Evolutionary conservation across 176 grass and related monocot genomes (phyloP).

Genomic region (Ampelocalamus luodianensis): DNA sequence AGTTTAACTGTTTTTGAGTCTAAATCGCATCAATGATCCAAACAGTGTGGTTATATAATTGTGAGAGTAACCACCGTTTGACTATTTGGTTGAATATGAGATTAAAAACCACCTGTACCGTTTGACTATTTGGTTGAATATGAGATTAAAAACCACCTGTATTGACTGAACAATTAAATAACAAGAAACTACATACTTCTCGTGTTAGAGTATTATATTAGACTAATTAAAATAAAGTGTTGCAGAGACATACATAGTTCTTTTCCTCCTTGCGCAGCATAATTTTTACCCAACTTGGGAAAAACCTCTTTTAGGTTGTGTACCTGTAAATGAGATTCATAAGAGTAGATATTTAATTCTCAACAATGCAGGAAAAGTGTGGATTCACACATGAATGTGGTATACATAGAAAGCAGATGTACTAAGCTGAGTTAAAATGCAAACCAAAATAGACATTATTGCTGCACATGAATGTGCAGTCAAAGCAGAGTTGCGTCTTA

Average conservation of each 20-base stretch:
- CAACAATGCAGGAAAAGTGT: slow-evolving; percentile 1
- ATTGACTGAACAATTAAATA: slow-evolving; percentile 9
- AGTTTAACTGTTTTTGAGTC: neutral
- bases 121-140: slow-evolving; percentile 1
- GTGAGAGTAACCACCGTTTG: neutral
- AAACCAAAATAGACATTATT: slow-evolving; percentile 7
- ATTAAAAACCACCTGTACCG: neutral
- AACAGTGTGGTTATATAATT: slow-evolving; percentile 15
- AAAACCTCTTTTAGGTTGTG: slow-evolving; percentile 77
- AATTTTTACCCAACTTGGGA: slow-evolving; percentile 84
- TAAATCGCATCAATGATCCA: neutral
- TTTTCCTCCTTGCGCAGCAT: slow-evolving; percentile 84
- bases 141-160: neutral
- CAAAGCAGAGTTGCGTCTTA: slow-evolving; percentile 8
- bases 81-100: neutral
- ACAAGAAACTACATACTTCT: neutral
- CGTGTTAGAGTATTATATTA: neutral
- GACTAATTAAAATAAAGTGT: neutral
- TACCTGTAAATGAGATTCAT: slow-evolving; percentile 64
- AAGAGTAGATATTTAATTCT: slow-evolving; percentile 7
- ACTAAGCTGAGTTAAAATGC: neutral
- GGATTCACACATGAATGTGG: neutral
- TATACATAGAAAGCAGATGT: neutral
- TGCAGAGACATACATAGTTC: slow-evolving; percentile 63
- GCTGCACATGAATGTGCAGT: neutral